A percentile compares a stretch with the other conserved stretches of the same genome.
Conservation (phyloP, 2,329 filamentous ascomycete species). For the Ophiostoma populinum region DNA sequence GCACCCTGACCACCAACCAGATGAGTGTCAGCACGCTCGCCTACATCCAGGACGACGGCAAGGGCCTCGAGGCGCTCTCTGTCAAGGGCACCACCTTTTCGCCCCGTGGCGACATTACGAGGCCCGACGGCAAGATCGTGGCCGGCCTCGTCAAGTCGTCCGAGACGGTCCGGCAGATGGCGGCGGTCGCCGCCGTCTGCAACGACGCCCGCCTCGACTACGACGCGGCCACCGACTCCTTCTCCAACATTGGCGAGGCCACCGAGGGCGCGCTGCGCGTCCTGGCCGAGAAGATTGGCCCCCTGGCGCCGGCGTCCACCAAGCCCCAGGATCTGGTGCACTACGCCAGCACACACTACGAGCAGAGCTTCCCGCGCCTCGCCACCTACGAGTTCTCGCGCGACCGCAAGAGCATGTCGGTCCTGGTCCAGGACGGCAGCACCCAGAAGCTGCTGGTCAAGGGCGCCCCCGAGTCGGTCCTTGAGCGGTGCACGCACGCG, state of each 20-base stretch:
- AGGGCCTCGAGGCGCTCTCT: constrained; percentile 65
- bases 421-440: constrained; percentile 56
- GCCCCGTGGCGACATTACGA: constrained; percentile 55
- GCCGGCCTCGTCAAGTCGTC: constrained; percentile 54
- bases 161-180: constrained; percentile 62
- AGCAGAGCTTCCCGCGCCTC: constrained; percentile 54
- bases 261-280: constrained; percentile 88
- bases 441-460: constrained; percentile 77
- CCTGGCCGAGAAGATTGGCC: constrained; percentile 86
- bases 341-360: constrained; percentile 70
- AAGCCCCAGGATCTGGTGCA: constrained; percentile 52
- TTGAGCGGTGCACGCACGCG: constrained; percentile 77
- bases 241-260: constrained; percentile 77
- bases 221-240: constrained; percentile 57
- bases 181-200: constrained; percentile 57
- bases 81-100: constrained; percentile 88
- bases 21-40: constrained; percentile 96
- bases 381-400: constrained; percentile 94
- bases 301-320: constrained; percentile 42
- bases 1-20: constrained; percentile 94
- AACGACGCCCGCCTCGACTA: constrained; percentile 77
- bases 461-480: constrained; percentile 83
- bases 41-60: constrained; percentile 58
- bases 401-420: constrained; percentile 98
- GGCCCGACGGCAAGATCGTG: constrained; percentile 47